Evolutionary conservation across 495 filamentous ascomycete genomes (phyloP).

Genomic region (Tetracladium setigerum): DNA sequence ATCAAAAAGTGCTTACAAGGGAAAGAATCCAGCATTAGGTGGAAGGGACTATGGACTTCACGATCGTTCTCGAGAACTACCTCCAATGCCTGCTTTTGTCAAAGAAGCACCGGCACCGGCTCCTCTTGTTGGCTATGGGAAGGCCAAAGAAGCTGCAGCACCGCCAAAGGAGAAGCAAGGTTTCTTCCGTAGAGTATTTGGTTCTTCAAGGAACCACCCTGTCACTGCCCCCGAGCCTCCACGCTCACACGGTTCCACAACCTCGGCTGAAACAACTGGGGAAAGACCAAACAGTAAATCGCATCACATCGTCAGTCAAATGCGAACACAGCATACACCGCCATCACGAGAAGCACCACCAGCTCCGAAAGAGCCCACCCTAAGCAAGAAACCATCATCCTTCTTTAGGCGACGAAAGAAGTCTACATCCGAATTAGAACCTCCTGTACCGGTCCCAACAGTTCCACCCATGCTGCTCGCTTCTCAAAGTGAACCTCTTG

Average conservation of each 20-base stretch:
- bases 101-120: slow-evolving; percentile 33
- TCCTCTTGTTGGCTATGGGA: slow-evolving; percentile 49
- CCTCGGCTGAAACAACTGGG: slow-evolving; percentile 16
- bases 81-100: slow-evolving; percentile 21
- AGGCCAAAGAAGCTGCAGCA: slow-evolving; percentile 40
- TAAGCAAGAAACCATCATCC: slow-evolving; percentile 84
- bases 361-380: slow-evolving; percentile 21
- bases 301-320: slow-evolving; percentile 24
- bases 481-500: slow-evolving; percentile 8
- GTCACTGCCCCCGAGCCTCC: slow-evolving; percentile 38
- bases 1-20: slow-evolving; percentile 29
- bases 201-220: slow-evolving; percentile 25
- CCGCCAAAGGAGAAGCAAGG: slow-evolving; percentile 57
- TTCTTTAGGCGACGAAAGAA: slow-evolving; percentile 94
- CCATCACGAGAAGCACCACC: slow-evolving; percentile 36
- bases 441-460: slow-evolving; percentile 28
- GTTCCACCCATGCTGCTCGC: slow-evolving; percentile 27
- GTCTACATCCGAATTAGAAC: slow-evolving; percentile 54
- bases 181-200: slow-evolving; percentile 91
- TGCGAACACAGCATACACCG: slow-evolving; percentile 38
- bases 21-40: slow-evolving; percentile 11
- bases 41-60: slow-evolving; percentile 16
- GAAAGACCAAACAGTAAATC: slow-evolving; percentile 24
- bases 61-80: slow-evolving; percentile 15
- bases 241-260: slow-evolving; percentile 17